Evolutionary conservation across 306 rosid species (phyloP), one percentile per base, ranked within the genome.

Genomic region (Hippophae tibetana): DNA sequence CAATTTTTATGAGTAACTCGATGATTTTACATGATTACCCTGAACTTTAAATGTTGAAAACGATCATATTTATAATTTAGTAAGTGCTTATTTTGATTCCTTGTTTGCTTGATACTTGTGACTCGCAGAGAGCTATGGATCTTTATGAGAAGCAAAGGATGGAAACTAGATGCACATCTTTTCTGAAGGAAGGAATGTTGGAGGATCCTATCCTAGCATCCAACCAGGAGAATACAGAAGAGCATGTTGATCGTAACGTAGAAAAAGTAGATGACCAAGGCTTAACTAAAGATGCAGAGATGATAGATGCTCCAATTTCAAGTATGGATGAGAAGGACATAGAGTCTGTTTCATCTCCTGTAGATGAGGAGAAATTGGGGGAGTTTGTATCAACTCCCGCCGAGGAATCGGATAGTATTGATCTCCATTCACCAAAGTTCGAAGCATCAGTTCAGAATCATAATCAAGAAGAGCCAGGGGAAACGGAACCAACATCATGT

Each of bases 111-210:
- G 41, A 60, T 52, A 48, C 75, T 63, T 56, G 43, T 74, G 56
- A 41, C 60, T 65, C 74, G 79, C 89, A 93, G 99, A 82, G 81
- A 58, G 95, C 95, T 42, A 73, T 88, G 63, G 78, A 80, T 69
- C 76, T 86, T 61, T 93, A 93, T 84, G 80, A 84, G 78, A 88
- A 78, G 81, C 94, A 88, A 72, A 74, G 68, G 57, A 69, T 74
- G 78, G 81, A 84, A 61, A 60, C 79, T 11, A 75, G 74, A 58
- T 64, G 77, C 12, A 47, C 51, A 26, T 51, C 54, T 31, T 62
- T 59, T 59, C 23, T 61, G 56, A 71, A 69, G 10, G 72, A 60
- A 64, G 81, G 69, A 53, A 75, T 77, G 62, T 45, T 73, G 61
- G 86, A 81, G 61, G 86, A 81, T 68, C 44, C 67, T 44, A 57